Evolutionary conservation across 768 basidiomycete species (phyloP), one percentile per base, ranked within the genome.

Genomic region (Kwoniella europaea): DNA sequence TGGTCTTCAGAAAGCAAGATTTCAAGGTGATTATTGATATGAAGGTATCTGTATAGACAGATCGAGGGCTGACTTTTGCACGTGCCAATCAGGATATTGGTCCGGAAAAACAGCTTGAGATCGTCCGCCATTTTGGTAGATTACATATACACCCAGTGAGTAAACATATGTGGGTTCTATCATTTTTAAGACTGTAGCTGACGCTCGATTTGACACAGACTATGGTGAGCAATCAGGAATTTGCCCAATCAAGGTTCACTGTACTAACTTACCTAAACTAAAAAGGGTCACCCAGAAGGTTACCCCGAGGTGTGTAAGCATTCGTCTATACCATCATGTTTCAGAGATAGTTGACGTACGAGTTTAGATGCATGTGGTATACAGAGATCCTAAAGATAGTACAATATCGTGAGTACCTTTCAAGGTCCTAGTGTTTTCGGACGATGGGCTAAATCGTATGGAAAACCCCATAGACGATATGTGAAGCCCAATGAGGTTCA

Each of bases 171-270:
- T 35, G 35, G 35, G 6, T 35, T 35, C 6, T 50, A 4, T 10
- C 46, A 50, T 50, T 50, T 12, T 18, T 15, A 15, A 13, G 15
- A 50, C 12, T 15, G 12, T 46, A 46, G 46, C 46, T 50, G 46
- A 50, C 46, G 3, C 18, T 15, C 10, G 0, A 50, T 18, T 18
- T 35, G 35, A 50, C 46, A 18, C 18, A 50, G 46, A 50, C 46
- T 50, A 50, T 50, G 42, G 65, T 65, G 18, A 15, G 44, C 16
- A 10, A 10, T 46, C 44, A 12, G 44, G 44, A 7, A 12, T 16
- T 16, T 10, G 44, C 3, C 42, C 53, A 4, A 27, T 4, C 35
- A 76, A 16, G 88, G 87, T 1, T 83, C 89, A 6, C 88, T 89
- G 27, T 27, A 72, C 83, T 89, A 65, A 18, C 64, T 61, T 52